phyloP scores from a whole-genome alignment of 495 filamentous ascomycete species.

The Xylaria venustula region DNA sequence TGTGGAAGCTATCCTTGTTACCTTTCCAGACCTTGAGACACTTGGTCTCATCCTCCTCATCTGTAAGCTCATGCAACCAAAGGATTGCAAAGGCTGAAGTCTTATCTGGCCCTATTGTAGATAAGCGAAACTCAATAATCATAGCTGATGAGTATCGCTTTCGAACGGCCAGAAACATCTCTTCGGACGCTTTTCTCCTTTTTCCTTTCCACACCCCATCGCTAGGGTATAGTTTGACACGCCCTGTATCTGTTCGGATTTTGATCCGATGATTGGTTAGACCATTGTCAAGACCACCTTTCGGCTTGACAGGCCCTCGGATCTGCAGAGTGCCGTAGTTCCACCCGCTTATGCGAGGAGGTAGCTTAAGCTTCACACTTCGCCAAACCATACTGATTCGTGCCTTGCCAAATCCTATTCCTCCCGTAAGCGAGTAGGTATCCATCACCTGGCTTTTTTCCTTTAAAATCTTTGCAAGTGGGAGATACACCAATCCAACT shows the following conservation, averaged over 20 bases:
- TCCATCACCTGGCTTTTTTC: conserved; percentile 58
- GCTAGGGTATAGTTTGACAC: conserved; percentile 53
- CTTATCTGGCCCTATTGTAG: conserved; percentile 48
- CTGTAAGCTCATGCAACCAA: conserved; percentile 65
- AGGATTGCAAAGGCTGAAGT: conserved; percentile 61
- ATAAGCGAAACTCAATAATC: conserved; percentile 60
- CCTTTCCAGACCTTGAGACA: conserved; percentile 57
- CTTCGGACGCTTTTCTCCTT: conserved; percentile 39
- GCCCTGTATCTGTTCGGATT: conserved; percentile 51
- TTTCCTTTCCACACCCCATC: conserved; percentile 32
- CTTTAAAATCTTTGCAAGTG: conserved; percentile 54
- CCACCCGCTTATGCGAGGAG: conserved; percentile 57
- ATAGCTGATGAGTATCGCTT: conserved; percentile 61
- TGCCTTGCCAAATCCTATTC: conserved; percentile 66
- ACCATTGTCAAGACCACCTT: conserved; percentile 38
- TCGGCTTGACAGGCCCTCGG: conserved; percentile 33
- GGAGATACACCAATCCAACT: conserved; percentile 65
- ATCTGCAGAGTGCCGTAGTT: conserved; percentile 67
- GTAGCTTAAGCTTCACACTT: conserved; percentile 59
- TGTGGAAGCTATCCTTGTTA: conserved; percentile 44
- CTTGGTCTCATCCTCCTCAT: conserved; percentile 58
- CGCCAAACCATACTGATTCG: conserved; percentile 69
- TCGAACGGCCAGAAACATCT: conserved; percentile 53
- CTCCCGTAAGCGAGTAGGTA: conserved; percentile 60
- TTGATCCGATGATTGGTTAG: conserved; percentile 51